Evolutionary conservation across 108 stramenopile genomes (phyloP).

Genomic region (Epithemia pelagica): DNA sequence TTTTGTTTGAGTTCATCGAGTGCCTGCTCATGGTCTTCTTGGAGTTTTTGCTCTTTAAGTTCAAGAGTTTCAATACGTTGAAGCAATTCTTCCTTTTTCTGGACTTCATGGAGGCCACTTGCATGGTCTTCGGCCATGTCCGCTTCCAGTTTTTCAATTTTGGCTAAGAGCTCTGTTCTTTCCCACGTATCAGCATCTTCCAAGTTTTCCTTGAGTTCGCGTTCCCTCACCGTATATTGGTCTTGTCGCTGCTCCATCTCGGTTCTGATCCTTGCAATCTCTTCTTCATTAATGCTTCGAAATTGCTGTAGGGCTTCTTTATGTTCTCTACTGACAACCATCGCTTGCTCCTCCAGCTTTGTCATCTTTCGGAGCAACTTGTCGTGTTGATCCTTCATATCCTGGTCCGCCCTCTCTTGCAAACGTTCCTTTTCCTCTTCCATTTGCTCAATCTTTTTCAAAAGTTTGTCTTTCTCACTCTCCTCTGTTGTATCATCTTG

Average conservation of each 20-base stretch:
- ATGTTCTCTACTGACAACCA: slow-evolving; percentile 3
- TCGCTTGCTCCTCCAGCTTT: slow-evolving; percentile 9
- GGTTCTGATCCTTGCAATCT: slow-evolving; percentile 5
- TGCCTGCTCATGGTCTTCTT: slow-evolving; percentile 3
- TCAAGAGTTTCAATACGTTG: slow-evolving; percentile 5
- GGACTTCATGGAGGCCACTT: slow-evolving; percentile 8
- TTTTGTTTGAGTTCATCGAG: background rate
- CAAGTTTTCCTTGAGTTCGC: slow-evolving; percentile 12
- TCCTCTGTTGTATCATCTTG: background rate
- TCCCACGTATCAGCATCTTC: background rate
- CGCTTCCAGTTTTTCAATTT: slow-evolving; percentile 5
- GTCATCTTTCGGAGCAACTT: background rate
- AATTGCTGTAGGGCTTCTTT: slow-evolving; percentile 4
- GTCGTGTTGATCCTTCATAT: slow-evolving; percentile 4
- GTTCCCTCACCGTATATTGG: background rate
- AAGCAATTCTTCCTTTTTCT: slow-evolving; percentile 15
- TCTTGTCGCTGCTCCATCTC: slow-evolving; percentile 8
- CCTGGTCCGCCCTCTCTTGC: background rate
- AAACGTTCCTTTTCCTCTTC: background rate
- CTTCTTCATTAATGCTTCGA: slow-evolving; percentile 4
- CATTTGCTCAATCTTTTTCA: background rate
- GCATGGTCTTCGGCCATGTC: slow-evolving; percentile 3
- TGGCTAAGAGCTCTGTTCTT: slow-evolving; percentile 2
- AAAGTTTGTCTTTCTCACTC: background rate
- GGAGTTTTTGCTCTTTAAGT: background rate